Evolutionary conservation across 805 yeast species (phyloP).

Genomic region (Wickerhamiella bombiphila): DNA sequence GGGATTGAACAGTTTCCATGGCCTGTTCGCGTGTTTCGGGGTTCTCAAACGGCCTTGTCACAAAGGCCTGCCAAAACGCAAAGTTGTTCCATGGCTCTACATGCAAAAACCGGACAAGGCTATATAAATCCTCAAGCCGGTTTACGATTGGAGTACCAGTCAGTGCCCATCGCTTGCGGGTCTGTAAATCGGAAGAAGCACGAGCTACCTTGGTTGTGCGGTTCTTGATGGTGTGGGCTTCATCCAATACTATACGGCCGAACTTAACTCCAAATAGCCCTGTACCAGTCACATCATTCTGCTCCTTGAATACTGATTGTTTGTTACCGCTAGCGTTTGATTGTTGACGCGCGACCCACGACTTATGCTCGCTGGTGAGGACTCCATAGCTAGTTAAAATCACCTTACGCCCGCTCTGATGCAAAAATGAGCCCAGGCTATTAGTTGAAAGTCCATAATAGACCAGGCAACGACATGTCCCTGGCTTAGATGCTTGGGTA

Average conservation of each 20-base stretch:
- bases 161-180: conserved; percentile 63
- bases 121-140: conserved; percentile 70
- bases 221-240: conserved; percentile 80
- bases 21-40: conserved; percentile 50
- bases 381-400: conserved; percentile 82
- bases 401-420: conserved; percentile 40
- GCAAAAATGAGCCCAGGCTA: conserved; percentile 34
- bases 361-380: conserved; percentile 58
- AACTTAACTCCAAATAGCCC: conserved; percentile 64
- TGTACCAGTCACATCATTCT: conserved; percentile 11
- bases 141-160: conserved; percentile 93
- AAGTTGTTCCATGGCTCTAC: conserved; percentile 86
- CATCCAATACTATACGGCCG: conserved; percentile 69
- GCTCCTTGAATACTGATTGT: conserved; percentile 5
- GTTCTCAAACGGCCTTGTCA: conserved; percentile 70
- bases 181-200: conserved; percentile 52
- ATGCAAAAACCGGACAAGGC: conserved; percentile 56
- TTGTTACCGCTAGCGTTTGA: conserved; percentile 13
- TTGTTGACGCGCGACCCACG: conserved; percentile 20
- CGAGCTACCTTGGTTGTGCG: conserved; percentile 64
- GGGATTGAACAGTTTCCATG: conserved; percentile 67
- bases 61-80: conserved; percentile 74
- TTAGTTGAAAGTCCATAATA: conserved; percentile 59
- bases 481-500: conserved; percentile 29
- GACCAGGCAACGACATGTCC: conserved; percentile 26